phyloP scores from a whole-genome alignment of 164 flowering plant genomes.

The Liquidambar formosana region DNA sequence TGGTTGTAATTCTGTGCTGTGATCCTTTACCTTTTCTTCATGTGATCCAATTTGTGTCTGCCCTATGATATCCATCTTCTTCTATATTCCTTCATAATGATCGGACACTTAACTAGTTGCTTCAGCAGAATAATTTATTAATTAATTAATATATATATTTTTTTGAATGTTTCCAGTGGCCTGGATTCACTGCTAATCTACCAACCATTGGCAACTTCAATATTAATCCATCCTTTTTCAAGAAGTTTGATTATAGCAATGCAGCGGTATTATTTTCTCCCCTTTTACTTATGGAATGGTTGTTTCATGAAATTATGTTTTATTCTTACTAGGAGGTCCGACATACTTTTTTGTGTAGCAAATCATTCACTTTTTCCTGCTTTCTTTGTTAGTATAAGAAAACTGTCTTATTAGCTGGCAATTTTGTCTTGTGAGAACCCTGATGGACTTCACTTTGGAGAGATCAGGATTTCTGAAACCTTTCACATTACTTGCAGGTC shows the following conservation, averaged over 20 bases:
- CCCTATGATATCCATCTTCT: too few species aligned
- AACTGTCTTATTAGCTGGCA: background rate
- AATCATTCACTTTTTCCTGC: background rate
- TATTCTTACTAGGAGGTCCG: background rate
- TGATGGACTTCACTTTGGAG: too few species aligned
- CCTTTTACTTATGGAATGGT: background rate
- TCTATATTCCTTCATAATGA: background rate
- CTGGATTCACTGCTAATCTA: constrained; percentile 60
- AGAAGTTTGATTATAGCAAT: constrained; percentile 77
- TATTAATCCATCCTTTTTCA: constrained; percentile 75
- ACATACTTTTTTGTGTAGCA: background rate
- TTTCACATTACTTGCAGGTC: constrained; percentile 6
- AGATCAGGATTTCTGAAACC: background rate
- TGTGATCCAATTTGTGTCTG: too few species aligned
- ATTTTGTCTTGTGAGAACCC: too few species aligned
- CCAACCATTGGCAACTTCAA: constrained; percentile 60
- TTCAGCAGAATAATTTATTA: background rate
- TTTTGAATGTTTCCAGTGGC: constrained; percentile 64
- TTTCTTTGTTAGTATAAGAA: background rate
- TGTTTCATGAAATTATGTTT: background rate
- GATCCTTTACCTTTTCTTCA: too few species aligned
- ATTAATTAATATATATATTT: constrained; percentile 3
- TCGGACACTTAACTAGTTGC: background rate
- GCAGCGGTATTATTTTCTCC: constrained; percentile 60
- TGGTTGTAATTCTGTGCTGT: background rate